Conservation (phyloP, 2,329 filamentous ascomycete species). For the Apiospora sp. region DNA sequence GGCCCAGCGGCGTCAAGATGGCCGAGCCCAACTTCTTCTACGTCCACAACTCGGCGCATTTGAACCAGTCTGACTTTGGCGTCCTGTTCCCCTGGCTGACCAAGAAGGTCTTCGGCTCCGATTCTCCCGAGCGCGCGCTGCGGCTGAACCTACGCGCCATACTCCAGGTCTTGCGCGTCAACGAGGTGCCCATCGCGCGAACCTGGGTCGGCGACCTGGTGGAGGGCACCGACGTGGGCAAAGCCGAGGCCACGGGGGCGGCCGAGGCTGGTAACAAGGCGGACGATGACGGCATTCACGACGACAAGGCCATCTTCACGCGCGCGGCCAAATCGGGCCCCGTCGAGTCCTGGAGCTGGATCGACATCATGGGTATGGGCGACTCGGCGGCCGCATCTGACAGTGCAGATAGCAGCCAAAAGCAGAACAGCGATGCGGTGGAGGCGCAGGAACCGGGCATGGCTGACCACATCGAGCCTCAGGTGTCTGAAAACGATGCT, state of each 20-base stretch:
- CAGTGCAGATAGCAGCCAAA: slow-evolving; percentile 6
- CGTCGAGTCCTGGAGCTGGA: slow-evolving; percentile 60
- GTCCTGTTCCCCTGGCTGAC: slow-evolving; percentile 79
- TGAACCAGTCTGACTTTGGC: slow-evolving; percentile 85
- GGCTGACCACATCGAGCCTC: slow-evolving; percentile 47
- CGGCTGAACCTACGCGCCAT: slow-evolving; percentile 66
- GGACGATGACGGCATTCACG: slow-evolving; percentile 42
- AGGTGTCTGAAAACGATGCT: slow-evolving; percentile 27
- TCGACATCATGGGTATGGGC: slow-evolving; percentile 61
- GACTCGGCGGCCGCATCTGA: slow-evolving; percentile 33
- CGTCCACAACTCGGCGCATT: slow-evolving; percentile 75
- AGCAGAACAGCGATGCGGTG: slow-evolving; percentile 32
- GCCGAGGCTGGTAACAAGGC: slow-evolving; percentile 32
- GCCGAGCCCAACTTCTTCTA: slow-evolving; percentile 76
- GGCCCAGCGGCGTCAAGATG: slow-evolving; percentile 52
- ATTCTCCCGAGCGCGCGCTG: slow-evolving; percentile 65
- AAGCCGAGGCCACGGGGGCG: slow-evolving; percentile 38
- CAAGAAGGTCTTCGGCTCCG: slow-evolving; percentile 63
- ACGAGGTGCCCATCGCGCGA: slow-evolving; percentile 56
- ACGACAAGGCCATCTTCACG: slow-evolving; percentile 62
- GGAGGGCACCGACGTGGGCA: slow-evolving; percentile 54
- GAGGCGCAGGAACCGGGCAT: slow-evolving; percentile 44
- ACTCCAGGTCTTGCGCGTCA: slow-evolving; percentile 62
- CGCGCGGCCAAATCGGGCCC: slow-evolving; percentile 44
- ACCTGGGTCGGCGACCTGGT: slow-evolving; percentile 60